Percentiles rank a stretch among this genome's conserved stretches.
These are phyloP conservation scores for Hymenoscyphus occultus DNA, from an alignment of 2,329 filamentous ascomycete species.

Conservation along the genomic window DNA sequence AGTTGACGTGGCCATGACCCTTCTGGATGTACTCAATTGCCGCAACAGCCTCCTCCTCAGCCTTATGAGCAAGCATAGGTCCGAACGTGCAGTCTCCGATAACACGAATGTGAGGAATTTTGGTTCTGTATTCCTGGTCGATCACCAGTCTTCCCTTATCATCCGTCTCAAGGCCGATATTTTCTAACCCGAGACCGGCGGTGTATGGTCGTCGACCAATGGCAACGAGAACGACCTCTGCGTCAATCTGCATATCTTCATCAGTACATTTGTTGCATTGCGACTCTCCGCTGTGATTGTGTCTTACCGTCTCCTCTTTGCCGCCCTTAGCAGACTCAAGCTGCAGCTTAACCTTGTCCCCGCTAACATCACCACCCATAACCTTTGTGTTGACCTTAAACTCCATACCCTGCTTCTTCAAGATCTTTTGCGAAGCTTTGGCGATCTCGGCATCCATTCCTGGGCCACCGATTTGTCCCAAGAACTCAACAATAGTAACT, in stretches of 20 bases:
- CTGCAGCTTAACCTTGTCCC: slow-evolving; percentile 75
- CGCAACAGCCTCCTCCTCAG: slow-evolving; percentile 95
- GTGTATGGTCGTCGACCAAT: slow-evolving; percentile 97
- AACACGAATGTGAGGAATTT: slow-evolving; percentile 93
- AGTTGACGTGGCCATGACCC: slow-evolving; percentile 98
- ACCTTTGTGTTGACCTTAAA: slow-evolving; percentile 99
- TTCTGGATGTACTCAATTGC: slow-evolving; percentile 97
- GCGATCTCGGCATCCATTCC: slow-evolving; percentile 95
- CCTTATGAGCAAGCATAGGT: slow-evolving; percentile 99
- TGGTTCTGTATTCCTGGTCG: slow-evolving; percentile 98
- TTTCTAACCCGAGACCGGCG: slow-evolving; percentile 84
- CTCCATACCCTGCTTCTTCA: slow-evolving; percentile 94
- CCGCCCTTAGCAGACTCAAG: slow-evolving; percentile 94
- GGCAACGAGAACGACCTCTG: slow-evolving; percentile 92
- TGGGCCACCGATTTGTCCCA: slow-evolving; percentile 92
- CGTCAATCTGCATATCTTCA: slow-evolving; percentile 65
- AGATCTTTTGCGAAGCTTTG: slow-evolving; percentile 87
- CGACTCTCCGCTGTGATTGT: not conserved
- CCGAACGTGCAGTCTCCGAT: slow-evolving; percentile 96
- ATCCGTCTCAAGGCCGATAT: slow-evolving; percentile 86
- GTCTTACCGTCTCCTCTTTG: slow-evolving; percentile 80
- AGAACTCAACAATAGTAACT: slow-evolving; percentile 96
- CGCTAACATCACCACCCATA: slow-evolving; percentile 73
- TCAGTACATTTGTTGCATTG: slow-evolving; percentile 5
- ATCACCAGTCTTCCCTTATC: slow-evolving; percentile 94